Percentiles rank a stretch among this genome's conserved stretches.
Conservation (phyloP, 164 flowering plant genomes). For the Buxus sempervirens region DNA sequence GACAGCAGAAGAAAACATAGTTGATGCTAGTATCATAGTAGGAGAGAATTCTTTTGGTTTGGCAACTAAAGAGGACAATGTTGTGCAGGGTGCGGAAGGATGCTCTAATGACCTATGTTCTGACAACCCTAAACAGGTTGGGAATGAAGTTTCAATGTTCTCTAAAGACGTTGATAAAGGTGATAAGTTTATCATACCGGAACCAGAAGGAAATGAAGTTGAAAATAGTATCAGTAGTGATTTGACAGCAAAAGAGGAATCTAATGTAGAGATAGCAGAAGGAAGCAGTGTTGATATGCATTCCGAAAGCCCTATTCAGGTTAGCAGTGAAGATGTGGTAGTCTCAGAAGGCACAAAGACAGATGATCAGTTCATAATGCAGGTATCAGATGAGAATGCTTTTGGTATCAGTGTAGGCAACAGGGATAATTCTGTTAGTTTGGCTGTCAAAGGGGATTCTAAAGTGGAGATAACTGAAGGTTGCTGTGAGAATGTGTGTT, state of each 20-base stretch:
- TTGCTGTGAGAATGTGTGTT: constrained; percentile 12
- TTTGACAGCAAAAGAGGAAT: constrained; percentile 12
- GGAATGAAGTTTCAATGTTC: neutral
- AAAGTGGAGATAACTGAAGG: constrained; percentile 14
- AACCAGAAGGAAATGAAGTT: constrained; percentile 1
- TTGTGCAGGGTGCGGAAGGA: neutral
- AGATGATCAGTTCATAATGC: constrained; percentile 10
- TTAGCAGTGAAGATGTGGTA: constrained; percentile 14
- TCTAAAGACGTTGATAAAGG: too few relatives aligned
- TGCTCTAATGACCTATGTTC: neutral
- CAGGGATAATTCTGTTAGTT: constrained; percentile 14
- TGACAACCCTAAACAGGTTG: neutral
- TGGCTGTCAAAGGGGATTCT: constrained; percentile 14
- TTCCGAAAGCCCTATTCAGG: constrained; percentile 14
- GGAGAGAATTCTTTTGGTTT: neutral
- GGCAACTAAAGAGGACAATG: neutral
- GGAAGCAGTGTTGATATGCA: constrained; percentile 13
- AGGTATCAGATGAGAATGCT: constrained; percentile 10
- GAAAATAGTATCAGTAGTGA: constrained; percentile 6
- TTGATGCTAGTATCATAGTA: neutral
- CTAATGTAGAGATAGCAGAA: constrained; percentile 16
- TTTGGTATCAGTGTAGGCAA: constrained; percentile 9
- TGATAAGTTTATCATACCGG: neutral
- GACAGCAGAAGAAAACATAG: neutral
- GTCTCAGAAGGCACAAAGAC: constrained; percentile 11